A percentile compares a stretch with the other conserved stretches of the same genome.
Conservation (phyloP, 2,329 filamentous ascomycete genomes). For the Paracoccidioides lutzii region DNA sequence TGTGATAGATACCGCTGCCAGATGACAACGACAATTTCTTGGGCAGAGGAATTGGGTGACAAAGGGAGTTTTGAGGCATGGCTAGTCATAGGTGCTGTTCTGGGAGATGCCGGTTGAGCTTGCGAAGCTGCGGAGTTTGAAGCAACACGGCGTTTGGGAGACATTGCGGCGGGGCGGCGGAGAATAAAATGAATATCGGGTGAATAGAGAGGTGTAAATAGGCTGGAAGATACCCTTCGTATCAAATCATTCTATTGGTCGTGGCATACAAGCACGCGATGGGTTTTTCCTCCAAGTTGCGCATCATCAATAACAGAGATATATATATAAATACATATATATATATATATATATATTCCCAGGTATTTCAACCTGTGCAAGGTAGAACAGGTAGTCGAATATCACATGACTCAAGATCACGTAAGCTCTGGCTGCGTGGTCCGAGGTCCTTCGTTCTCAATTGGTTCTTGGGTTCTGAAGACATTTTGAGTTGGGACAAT, state of each 20-base stretch:
- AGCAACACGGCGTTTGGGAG: constrained; percentile 19
- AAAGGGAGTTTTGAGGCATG: constrained; percentile 20
- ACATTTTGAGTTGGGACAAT: no score
- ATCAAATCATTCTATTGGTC: not conserved
- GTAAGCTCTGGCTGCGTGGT: not conserved
- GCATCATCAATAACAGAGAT: not conserved
- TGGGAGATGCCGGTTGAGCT: constrained; percentile 17
- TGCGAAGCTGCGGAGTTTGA: constrained; percentile 9
- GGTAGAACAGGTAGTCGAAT: not conserved
- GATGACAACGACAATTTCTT: constrained; percentile 55
- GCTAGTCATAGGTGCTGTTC: constrained; percentile 16
- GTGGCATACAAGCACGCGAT: not conserved
- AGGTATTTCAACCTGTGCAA: not conserved
- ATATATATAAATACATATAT: no score
- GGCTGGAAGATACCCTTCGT: not conserved
- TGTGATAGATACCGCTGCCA: constrained; percentile 65
- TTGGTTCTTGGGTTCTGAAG: no score
- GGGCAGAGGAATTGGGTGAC: constrained; percentile 26
- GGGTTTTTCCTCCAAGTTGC: not conserved
- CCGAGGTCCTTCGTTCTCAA: not conserved
- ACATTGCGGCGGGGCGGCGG: constrained; percentile 12
- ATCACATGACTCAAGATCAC: not conserved
- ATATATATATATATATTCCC: no score
- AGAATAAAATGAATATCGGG: not conserved
- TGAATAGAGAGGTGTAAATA: no score